phyloP scores from a whole-genome alignment of 2,329 filamentous ascomycete genomes.

The Pseudogymnoascus sp. region DNA sequence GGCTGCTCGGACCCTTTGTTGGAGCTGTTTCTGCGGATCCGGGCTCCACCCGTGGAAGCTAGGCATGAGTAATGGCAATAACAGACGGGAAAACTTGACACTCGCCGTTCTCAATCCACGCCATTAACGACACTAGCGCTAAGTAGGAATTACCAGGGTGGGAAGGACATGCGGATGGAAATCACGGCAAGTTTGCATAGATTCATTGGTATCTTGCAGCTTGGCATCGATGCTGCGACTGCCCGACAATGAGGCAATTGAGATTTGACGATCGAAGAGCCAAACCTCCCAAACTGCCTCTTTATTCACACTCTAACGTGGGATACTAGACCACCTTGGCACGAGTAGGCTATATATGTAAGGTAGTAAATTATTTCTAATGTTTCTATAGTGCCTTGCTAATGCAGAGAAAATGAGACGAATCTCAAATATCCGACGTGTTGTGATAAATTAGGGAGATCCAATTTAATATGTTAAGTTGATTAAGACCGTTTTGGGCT shows the following conservation, averaged over 20 bases:
- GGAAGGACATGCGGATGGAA: neutral
- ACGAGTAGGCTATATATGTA: neutral
- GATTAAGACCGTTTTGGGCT: constrained; percentile 19
- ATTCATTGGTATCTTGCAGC: no score
- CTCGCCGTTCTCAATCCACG: neutral
- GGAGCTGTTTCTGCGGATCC: neutral
- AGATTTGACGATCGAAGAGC: neutral
- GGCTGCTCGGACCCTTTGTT: neutral
- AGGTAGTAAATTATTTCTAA: neutral
- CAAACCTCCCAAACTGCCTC: neutral
- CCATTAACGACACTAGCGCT: neutral
- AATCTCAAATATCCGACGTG: neutral
- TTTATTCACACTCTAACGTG: neutral
- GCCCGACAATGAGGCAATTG: neutral
- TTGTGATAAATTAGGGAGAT: neutral
- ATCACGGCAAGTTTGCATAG: neutral
- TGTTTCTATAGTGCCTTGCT: neutral
- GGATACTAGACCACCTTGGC: neutral
- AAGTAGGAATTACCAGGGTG: neutral
- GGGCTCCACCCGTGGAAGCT: neutral
- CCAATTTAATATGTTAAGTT: constrained; percentile 17
- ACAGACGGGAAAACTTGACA: neutral
- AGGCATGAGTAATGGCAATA: neutral
- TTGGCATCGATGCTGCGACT: no score
- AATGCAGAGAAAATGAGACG: neutral